Evolutionary conservation across 176 grass and related monocot species (phyloP), one percentile per base, ranked within the genome.

Genomic region (Triticum monococcum): DNA sequence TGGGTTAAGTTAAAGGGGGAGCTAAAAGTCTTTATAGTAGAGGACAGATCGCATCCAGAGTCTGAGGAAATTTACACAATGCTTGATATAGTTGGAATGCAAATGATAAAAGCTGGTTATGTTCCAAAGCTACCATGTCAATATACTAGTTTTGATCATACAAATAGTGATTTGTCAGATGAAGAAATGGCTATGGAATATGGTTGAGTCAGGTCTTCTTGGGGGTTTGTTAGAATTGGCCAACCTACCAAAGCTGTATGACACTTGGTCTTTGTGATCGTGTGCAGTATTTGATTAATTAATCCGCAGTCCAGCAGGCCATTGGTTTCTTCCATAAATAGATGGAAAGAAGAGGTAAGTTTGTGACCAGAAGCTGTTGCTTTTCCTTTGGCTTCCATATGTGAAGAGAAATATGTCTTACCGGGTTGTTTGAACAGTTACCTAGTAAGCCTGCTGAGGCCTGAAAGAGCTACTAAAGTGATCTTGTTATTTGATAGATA

Each of bases 1-100:
- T 96, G 91, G 86, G 89, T 96, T 92, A 89, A 96, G 84, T 79
- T 96, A 38, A 92, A 91, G 64, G 91, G 86, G 37, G 89, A 96
- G 82, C 79, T 94, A 50, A 89, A 92, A 85, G 88, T 86, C 45
- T 98, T 98, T 89, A 88, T 96, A 40, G 90, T 91, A 38, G 86
- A 90, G 67, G 96, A 96, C 90, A 86, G 79, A 70, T 89, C 87
- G 54, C 97, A 96, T 85, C 80, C 81, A 78, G 89, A 94, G 87
- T 79, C 91, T 78, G 87, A 91, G 77, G 86, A 81, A 68, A 92
- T 98, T 35, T 94, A 98, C 79, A 48, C 83, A 77, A 91, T 88
- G 72, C 85, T 98, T 72, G 90, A 98, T 78, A 81, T 91, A 46
- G 82, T 94, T 90, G 89, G 31, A 66, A 78, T 72, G 24, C 82